These are phyloP conservation scores for Barnettozyma sucrosica DNA, from an alignment of 805 yeast genomes.

Conservation along the genomic window DNA sequence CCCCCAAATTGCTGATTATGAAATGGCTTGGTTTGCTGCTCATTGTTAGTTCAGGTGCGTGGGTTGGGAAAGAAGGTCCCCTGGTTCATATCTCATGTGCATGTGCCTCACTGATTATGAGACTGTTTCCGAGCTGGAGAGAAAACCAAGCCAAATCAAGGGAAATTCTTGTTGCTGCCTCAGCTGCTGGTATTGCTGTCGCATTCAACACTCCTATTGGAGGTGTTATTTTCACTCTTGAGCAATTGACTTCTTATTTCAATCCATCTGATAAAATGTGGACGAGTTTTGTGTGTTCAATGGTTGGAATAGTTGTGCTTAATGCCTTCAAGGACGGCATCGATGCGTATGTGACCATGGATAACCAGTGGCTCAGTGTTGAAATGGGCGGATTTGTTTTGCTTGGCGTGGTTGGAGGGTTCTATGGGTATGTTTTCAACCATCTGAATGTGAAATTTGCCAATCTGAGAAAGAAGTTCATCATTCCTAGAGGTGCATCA, in stretches of 20 bases:
- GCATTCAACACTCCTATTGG: conserved; percentile 88
- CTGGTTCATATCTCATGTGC: conserved; percentile 74
- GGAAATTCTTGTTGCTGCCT: conserved; percentile 65
- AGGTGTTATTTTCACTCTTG: conserved; percentile 75
- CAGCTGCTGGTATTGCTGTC: conserved; percentile 79
- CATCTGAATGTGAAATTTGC: conserved; percentile 42
- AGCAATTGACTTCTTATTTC: conserved; percentile 59
- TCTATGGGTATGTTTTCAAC: conserved; percentile 52
- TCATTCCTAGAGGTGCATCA: conserved; percentile 19
- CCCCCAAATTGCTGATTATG: conserved; percentile 42
- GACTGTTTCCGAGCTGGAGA: conserved; percentile 25
- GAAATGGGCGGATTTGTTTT: conserved; percentile 70
- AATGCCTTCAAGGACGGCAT: conserved; percentile 41
- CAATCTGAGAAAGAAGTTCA: conserved; percentile 23
- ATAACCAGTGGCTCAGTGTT: conserved; percentile 65
- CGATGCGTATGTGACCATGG: conserved; percentile 60
- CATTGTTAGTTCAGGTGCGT: conserved; percentile 69
- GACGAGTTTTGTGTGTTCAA: conserved; percentile 79
- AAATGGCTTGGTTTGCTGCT: conserved; percentile 56
- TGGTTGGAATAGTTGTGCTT: conserved; percentile 60
- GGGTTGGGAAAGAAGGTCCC: conserved; percentile 88
- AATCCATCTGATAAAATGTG: conserved; percentile 65
- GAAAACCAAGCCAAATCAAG: conserved; percentile 55
- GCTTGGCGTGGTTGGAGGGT: conserved; percentile 67
- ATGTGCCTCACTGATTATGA: conserved; percentile 37